Conservation (phyloP, 169 alveolate species). For the Eimeria necatrix region DNA sequence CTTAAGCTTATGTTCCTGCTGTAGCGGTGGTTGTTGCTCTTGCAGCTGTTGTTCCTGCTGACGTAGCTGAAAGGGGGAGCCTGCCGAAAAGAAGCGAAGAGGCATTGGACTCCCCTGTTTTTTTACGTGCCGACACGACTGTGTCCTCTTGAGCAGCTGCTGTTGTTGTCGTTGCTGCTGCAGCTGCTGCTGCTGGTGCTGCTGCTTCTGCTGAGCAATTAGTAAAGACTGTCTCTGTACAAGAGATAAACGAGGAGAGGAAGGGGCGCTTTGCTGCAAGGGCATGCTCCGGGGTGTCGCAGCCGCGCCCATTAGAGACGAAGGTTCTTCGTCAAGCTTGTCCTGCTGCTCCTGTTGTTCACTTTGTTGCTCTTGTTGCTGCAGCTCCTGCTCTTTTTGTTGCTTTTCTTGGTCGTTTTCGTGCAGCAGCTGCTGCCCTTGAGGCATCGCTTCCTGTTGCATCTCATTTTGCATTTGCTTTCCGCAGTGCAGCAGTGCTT, state of each 20-base stretch:
- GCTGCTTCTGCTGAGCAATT: slow-evolving; percentile 6
- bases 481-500: background rate
- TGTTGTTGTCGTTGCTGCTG: background rate
- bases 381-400: background rate
- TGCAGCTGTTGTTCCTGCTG: background rate
- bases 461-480: background rate
- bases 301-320: too few species aligned
- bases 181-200: slow-evolving; percentile 29
- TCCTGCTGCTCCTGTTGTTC: background rate
- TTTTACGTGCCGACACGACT: background rate
- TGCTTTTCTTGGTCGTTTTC: background rate
- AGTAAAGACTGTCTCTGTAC: slow-evolving; percentile 28
- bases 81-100: background rate
- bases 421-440: background rate
- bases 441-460: background rate
- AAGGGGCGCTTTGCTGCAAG: background rate
- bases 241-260: slow-evolving; percentile 3
- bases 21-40: slow-evolving; percentile 3
- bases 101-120: background rate
- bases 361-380: background rate
- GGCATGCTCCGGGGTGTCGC: background rate
- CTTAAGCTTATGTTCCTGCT: background rate
- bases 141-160: background rate
- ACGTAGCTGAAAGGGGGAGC: background rate
- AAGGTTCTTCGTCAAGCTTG: background rate